Evolutionary conservation across 768 basidiomycete species (phyloP).

Genomic region (Boletus tomentosulus): DNA sequence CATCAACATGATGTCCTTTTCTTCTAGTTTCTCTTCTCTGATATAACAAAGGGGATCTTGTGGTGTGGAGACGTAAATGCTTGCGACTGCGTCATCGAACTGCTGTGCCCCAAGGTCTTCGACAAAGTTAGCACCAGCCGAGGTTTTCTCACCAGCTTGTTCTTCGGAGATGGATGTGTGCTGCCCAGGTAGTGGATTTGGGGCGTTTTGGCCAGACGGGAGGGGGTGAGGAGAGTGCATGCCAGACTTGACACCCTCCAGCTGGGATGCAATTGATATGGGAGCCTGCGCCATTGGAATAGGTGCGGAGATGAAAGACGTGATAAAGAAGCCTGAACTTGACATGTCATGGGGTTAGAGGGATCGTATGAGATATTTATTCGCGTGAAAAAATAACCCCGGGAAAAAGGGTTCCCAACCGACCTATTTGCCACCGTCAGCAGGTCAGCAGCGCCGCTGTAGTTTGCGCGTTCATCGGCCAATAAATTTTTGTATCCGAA

Average conservation of each 20-base stretch:
- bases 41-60: conserved; percentile 36
- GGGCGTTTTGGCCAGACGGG: conserved; percentile 16
- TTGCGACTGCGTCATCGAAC: conserved; percentile 31
- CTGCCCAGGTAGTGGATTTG: conserved; percentile 22
- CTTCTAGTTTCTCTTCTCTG: conserved; percentile 53
- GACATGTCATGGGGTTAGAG: conserved; percentile 25
- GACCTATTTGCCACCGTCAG: conserved; percentile 19
- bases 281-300: conserved; percentile 21
- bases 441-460: conserved; percentile 6
- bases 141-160: background rate
- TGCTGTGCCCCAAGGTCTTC: conserved; percentile 11
- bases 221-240: conserved; percentile 18
- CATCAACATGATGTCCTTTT: conserved; percentile 49
- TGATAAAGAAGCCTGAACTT: conserved; percentile 32
- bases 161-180: conserved; percentile 14
- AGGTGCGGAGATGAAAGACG: conserved; percentile 32
- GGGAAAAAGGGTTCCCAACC: conserved; percentile 12
- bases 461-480: conserved; percentile 2
- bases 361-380: conserved; percentile 16
- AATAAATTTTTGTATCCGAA: conserved; percentile 35
- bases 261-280: conserved; percentile 17
- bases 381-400: conserved; percentile 17
- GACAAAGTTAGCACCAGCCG: background rate
- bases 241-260: conserved; percentile 12
- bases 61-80: conserved; percentile 29